Evolutionary conservation across 208 protist species (phyloP), one percentile per base, ranked within the genome.

Genomic region (Willaertia magna): DNA sequence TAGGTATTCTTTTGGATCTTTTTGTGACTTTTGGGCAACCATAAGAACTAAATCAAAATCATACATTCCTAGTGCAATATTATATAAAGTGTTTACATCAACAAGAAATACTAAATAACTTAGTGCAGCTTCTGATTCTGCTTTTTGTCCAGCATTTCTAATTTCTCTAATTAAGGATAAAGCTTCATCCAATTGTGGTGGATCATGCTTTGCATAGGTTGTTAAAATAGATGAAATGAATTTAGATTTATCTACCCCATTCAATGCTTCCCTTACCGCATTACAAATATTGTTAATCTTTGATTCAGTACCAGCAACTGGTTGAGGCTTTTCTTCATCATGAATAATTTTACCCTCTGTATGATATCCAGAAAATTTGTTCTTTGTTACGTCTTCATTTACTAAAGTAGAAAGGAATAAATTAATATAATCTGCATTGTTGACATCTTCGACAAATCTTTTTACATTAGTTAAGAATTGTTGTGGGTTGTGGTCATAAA

Each of bases 1-100:
- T 9, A 52, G 14, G 12, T 88, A 88, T 26, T 88, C 86, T 49
- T 79, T 74, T 74, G 86, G 86, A 86, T 88, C 86, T 42, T 86
- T 85, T 85, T 88, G 86, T 30, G 86, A 75, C 9, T 84, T 79
- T 52, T 75, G 39, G 11, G 86, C 86, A 40, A 88, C 84, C 40
- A 78, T 75, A 2, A 51, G 4, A 12, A 81, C 86, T 9, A 88
- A 40, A 47, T 86, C 86, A 26, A 79, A 88, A 42, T 88, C 81
- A 34, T 88, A 88, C 43, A 79, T 79, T 39, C 86, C 86, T 16
- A 88, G 49, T 30, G 86, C 79, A 51, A 81, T 40, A 40, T 86
- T 42, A 47, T 75, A 88, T 9, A 88, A 30, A 9, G 2, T 59
- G 74, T 86, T 52, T 6, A 85, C 86, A 52, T 76, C 79, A 16